A percentile compares a stretch with the other conserved stretches of the same genome.
phyloP scores from a whole-genome alignment of 2,329 filamentous ascomycete genomes.

The Fusarium verticillioides region DNA sequence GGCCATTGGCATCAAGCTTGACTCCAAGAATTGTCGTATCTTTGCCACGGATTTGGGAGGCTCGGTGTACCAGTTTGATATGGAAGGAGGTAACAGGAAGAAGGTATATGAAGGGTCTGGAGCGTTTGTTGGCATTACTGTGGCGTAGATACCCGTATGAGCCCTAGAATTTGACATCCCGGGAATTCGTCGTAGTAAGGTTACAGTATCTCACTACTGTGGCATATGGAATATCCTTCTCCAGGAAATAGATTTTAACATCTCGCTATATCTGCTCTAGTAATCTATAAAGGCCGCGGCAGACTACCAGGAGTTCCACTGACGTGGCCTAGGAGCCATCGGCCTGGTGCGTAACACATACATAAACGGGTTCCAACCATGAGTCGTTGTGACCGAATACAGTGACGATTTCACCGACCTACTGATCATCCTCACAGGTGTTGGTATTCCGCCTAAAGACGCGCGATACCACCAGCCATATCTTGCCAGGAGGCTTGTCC shows the following conservation, averaged over 20 bases:
- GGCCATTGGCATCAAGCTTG: neutral
- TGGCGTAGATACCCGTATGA: neutral
- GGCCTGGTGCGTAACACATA: neutral
- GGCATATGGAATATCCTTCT: fast-evolving
- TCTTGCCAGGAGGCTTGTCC: neutral
- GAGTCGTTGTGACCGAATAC: fast-evolving
- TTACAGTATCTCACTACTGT: fast-evolving
- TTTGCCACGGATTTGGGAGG: neutral
- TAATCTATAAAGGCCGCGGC: fast-evolving
- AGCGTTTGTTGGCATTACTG: neutral
- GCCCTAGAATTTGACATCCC: fast-evolving
- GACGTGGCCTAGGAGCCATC: neutral
- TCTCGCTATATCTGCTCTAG: fast-evolving
- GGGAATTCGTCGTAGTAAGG: fast-evolving
- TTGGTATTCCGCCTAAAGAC: neutral
- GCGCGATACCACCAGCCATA: neutral
- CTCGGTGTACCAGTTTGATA: slow-evolving; percentile 3
- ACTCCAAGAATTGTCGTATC: neutral
- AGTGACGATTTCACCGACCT: neutral
- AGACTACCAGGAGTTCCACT: neutral
- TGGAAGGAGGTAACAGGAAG: neutral
- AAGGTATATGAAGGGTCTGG: neutral
- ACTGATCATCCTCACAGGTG: neutral
- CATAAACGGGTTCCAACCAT: neutral
- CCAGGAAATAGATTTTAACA: neutral